Evolutionary conservation across 805 yeast species (phyloP).

Genomic region (Schwanniomyces pseudopolymorphus): DNA sequence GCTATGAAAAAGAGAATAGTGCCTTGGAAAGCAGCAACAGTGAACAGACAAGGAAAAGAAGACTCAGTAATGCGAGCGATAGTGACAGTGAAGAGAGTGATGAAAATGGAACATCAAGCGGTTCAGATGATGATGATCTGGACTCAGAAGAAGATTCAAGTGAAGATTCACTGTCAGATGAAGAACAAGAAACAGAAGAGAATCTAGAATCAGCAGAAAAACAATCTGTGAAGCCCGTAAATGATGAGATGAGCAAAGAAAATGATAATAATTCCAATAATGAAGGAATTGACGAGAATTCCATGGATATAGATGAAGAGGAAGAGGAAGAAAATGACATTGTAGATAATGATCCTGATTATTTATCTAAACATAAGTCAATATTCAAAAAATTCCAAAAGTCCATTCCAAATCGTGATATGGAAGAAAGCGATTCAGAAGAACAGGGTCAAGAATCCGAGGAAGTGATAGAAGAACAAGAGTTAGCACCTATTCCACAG

Average conservation of each 20-base stretch:
- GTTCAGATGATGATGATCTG: neutral
- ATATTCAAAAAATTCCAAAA: conserved; percentile 54
- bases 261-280: conserved; percentile 13
- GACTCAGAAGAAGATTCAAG: conserved; percentile 6
- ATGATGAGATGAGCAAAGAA: conserved; percentile 10
- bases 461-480: conserved; percentile 20
- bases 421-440: conserved; percentile 11
- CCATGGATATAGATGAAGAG: conserved; percentile 12
- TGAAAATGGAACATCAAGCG: conserved; percentile 7
- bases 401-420: conserved; percentile 10
- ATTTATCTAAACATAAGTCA: conserved; percentile 44
- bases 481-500: conserved; percentile 79
- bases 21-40: neutral
- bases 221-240: conserved; percentile 4
- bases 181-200: conserved; percentile 4
- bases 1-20: neutral
- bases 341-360: conserved; percentile 10
- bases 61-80: conserved; percentile 12
- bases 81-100: conserved; percentile 7
- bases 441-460: conserved; percentile 16
- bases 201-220: conserved; percentile 17
- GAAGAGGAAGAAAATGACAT: neutral
- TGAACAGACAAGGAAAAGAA: conserved; percentile 16
- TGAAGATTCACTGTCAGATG: conserved; percentile 5
- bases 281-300: conserved; percentile 5